Percentiles rank a stretch among this genome's conserved stretches.
These are phyloP conservation scores for Oenanthe sinensis DNA, from an alignment of 129 eudicot genomes.

Conservation along the genomic window DNA sequence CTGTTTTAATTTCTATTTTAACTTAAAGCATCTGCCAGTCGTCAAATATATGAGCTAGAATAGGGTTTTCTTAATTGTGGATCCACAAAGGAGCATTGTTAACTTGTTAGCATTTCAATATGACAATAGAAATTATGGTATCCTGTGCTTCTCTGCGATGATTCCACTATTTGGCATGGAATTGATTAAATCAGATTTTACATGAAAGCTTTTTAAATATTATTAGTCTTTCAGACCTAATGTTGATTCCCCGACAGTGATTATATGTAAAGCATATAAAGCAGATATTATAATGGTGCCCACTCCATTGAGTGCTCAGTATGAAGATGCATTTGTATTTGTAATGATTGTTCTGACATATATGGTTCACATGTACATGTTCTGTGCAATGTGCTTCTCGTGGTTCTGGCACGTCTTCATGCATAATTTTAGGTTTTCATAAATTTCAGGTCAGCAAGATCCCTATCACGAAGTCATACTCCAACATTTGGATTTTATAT, in stretches of 20 bases:
- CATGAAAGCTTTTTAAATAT: not conserved
- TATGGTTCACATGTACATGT: not conserved
- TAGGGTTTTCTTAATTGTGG: not conserved
- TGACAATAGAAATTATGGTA: not conserved
- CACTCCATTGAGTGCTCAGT: not conserved
- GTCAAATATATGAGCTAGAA: not conserved
- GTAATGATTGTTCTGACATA: not conserved
- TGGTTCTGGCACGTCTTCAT: not conserved
- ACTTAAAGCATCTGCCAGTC: no score
- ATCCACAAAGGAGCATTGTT: not conserved
- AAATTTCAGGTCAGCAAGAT: constrained; percentile 73
- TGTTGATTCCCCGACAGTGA: not conserved
- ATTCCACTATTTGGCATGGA: not conserved
- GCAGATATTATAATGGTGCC: not conserved
- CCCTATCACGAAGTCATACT: constrained; percentile 54
- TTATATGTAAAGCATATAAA: not conserved
- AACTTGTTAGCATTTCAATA: not conserved
- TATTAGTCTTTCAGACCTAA: not conserved
- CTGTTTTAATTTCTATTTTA: no score
- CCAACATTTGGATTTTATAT: constrained; percentile 38
- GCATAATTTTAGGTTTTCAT: not conserved
- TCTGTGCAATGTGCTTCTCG: not conserved
- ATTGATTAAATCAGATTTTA: not conserved
- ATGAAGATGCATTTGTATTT: not conserved
- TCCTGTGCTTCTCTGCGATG: not conserved